Percentiles rank a stretch among this genome's conserved stretches.
phyloP scores from a whole-genome alignment of 495 filamentous ascomycete genomes.

The Penicillium ucsense region DNA sequence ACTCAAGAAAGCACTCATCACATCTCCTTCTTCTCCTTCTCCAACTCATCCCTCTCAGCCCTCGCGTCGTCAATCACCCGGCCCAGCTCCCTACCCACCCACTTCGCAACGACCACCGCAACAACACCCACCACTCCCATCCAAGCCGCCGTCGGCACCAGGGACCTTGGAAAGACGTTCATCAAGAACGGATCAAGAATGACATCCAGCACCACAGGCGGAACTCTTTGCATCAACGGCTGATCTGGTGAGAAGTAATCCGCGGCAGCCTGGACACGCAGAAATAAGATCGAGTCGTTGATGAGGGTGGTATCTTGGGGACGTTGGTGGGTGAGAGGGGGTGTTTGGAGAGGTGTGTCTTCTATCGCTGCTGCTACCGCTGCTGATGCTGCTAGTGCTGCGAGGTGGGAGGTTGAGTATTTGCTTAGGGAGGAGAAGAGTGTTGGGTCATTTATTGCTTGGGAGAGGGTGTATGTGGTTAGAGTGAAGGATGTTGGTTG shows the following conservation, averaged over 20 bases:
- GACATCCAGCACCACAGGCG: conserved; percentile 70
- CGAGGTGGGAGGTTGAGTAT: conserved; percentile 48
- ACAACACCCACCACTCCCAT: conserved; percentile 44
- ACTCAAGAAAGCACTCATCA: neutral
- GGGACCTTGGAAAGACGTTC: conserved; percentile 60
- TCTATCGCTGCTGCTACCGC: no score
- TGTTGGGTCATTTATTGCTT: conserved; percentile 47
- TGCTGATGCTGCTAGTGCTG: neutral
- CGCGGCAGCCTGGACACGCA: conserved; percentile 66
- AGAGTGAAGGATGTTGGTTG: conserved; percentile 82
- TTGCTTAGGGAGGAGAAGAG: conserved; percentile 54
- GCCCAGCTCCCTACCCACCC: conserved; percentile 21
- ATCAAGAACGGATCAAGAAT: conserved; percentile 78
- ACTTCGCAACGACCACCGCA: conserved; percentile 37
- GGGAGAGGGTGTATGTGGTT: conserved; percentile 46
- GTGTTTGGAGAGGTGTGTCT: conserved; percentile 8
- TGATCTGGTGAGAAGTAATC: conserved; percentile 71
- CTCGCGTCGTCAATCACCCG: conserved; percentile 17
- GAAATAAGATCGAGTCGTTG: conserved; percentile 58
- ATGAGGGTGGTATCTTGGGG: conserved; percentile 12
- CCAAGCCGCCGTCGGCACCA: conserved; percentile 56
- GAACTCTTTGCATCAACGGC: conserved; percentile 66
- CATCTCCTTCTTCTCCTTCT: conserved; percentile 15
- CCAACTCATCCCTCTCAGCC: neutral
- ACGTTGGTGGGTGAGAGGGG: conserved; percentile 5